Evolutionary conservation across 306 rosid species (phyloP).

Genomic region (Dryas octopetala): DNA sequence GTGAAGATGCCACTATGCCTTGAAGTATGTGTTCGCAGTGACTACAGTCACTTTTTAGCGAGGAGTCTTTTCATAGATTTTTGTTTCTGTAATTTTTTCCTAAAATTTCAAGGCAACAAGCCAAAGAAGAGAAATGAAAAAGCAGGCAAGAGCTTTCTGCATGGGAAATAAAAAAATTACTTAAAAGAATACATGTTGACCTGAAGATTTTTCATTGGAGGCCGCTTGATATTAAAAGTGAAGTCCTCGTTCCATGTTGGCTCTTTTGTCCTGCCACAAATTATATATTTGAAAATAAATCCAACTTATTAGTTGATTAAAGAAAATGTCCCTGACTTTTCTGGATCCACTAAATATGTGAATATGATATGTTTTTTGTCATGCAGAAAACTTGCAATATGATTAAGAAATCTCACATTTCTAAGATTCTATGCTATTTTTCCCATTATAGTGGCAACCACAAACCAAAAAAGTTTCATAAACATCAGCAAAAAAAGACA

Average conservation of each 20-base stretch:
- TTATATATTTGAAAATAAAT: conserved; percentile 22
- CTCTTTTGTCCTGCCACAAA: conserved; percentile 63
- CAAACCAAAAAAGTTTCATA: neutral
- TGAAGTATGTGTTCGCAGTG: neutral
- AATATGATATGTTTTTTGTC: neutral
- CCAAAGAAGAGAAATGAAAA: neutral
- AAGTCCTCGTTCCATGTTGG: conserved; percentile 94
- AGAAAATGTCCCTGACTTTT: conserved; percentile 4
- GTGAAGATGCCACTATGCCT: neutral
- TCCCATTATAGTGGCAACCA: neutral
- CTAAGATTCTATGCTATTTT: neutral
- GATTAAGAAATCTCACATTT: neutral
- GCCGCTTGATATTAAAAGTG: conserved; percentile 62
- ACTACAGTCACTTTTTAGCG: neutral
- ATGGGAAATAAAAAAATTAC: neutral
- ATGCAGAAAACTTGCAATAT: conserved; percentile 18
- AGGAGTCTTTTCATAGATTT: neutral
- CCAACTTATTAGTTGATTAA: conserved; percentile 17
- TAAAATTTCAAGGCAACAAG: neutral
- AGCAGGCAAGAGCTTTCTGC: conserved; percentile 18
- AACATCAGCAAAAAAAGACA: neutral
- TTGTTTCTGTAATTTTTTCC: neutral
- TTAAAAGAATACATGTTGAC: conserved; percentile 46
- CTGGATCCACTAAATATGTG: neutral
- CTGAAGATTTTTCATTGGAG: conserved; percentile 66